Evolutionary conservation across 2,329 filamentous ascomycete species (phyloP).

Genomic region (Truncatella angustata): DNA sequence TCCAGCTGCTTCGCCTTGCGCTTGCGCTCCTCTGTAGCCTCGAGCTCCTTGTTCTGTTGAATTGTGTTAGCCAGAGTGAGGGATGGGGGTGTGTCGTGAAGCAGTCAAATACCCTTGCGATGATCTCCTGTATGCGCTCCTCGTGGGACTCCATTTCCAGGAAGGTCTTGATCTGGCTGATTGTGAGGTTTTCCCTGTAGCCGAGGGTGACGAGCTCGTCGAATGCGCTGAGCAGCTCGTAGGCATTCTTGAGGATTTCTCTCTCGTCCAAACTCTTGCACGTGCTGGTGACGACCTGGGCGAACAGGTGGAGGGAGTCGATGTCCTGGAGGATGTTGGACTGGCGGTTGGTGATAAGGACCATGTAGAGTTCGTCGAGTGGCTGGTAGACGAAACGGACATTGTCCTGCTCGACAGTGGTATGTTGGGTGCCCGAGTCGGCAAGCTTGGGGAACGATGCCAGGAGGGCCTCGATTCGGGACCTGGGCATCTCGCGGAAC

Average conservation of each 20-base stretch:
- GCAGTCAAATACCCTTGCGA: constrained; percentile 69
- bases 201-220: constrained; percentile 95
- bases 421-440: constrained; percentile 94
- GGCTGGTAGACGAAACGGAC: constrained; percentile 99
- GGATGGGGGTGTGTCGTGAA: background rate
- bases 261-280: constrained; percentile 95
- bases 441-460: constrained; percentile 97
- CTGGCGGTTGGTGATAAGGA: constrained; percentile 98
- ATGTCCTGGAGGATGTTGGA: constrained; percentile 99
- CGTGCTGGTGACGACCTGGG: constrained; percentile 93
- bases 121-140: constrained; percentile 98
- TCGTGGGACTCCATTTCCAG: constrained; percentile 99
- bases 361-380: constrained; percentile 98
- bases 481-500: constrained; percentile 96
- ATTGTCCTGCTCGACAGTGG: constrained; percentile 97
- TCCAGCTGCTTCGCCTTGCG: constrained; percentile 98
- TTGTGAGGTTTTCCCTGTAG: constrained; percentile 92
- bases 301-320: constrained; percentile 95
- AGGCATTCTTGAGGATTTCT: constrained; percentile 92
- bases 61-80: constrained; percentile 8
- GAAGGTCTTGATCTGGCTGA: constrained; percentile 98
- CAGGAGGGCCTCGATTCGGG: constrained; percentile 91
- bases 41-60: constrained; percentile 89
- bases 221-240: constrained; percentile 93
- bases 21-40: constrained; percentile 97